Base-by-base conservation (phyloP, 805 yeast genomes). In the Kazachstania martiniae region DNA sequence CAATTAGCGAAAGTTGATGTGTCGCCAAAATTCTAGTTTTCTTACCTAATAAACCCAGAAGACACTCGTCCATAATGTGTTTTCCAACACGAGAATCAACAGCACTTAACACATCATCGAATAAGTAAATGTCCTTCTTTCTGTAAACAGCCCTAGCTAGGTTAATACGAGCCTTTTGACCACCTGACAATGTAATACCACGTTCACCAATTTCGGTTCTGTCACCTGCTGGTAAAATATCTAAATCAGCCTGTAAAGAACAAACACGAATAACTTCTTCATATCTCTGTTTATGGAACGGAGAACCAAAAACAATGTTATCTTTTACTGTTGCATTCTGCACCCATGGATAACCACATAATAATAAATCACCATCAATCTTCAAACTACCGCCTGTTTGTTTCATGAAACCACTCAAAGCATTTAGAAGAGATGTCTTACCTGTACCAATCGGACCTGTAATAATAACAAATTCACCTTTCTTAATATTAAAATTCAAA, bases 51-150 rank as follows among this genome's bases (percentile, higher is more conserved):
- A 73, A 38, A 0, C 82, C 86, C 38, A 68, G 41, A 27, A 84
- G 53, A 56, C 94, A 84, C 25, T 72, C 63, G 28, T 72, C 66
- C 69, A 82, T 72, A 32, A 83, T 79, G 45, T 77, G 85, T 35
- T 70, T 71, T n/a, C 91, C 93, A 28, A 82, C 93, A 46, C 82
- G 74, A 21, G 89, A 85, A 56, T 83, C 94, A 6, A 83, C 93
- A 4, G 94, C 93, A 59, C 83, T 73, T 36, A 83, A 63, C 12
- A 82, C 85, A 51, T 83, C 94, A 50, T 83, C 94, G 32, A 83
- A 56, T 31, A 83, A 55, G 25, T 77, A 66, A 16, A 81, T 75
- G 46, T 79, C 85, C 13, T 69, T 68, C 18, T 74, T 65, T 10
- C 77, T 72, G 47, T 83, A 83, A 2, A 80, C 84, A 2, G 89